phyloP scores from a whole-genome alignment of 2,329 filamentous ascomycete genomes.

The Stagonosporopsis chrysanthemi region DNA sequence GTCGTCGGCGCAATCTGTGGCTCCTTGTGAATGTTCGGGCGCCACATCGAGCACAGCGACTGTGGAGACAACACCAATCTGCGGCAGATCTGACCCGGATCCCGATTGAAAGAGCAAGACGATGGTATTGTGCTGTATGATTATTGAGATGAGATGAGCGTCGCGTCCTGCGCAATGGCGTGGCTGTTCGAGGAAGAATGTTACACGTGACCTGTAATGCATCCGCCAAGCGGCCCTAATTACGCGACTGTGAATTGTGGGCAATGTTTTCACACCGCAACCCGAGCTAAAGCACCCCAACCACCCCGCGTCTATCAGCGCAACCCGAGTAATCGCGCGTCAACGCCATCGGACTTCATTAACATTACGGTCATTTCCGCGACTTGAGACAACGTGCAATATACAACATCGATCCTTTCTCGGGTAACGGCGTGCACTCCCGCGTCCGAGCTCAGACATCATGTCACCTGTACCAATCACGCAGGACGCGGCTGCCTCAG shows the following conservation, averaged over 20 bases:
- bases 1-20: background rate
- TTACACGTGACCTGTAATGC: constrained; percentile 24
- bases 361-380: constrained; percentile 12
- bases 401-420: constrained; percentile 19
- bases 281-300: constrained; percentile 37
- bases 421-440: constrained; percentile 35
- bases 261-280: constrained; percentile 50
- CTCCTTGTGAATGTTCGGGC: constrained; percentile 5
- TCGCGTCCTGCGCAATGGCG: constrained; percentile 12
- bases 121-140: background rate
- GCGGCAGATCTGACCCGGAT: background rate
- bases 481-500: constrained; percentile 30
- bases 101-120: background rate
- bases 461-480: constrained; percentile 48
- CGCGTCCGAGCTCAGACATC: constrained; percentile 28
- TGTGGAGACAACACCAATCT: background rate
- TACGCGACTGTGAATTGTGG: constrained; percentile 43
- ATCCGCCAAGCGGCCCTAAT: constrained; percentile 31
- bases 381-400: constrained; percentile 13
- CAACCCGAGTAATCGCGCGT: constrained; percentile 23
- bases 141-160: background rate
- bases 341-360: constrained; percentile 40
- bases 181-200: constrained; percentile 36
- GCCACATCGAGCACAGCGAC: background rate
- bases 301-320: constrained; percentile 31